Base-by-base conservation (phyloP, 805 yeast species). In the Candida endomychidarum region DNA sequence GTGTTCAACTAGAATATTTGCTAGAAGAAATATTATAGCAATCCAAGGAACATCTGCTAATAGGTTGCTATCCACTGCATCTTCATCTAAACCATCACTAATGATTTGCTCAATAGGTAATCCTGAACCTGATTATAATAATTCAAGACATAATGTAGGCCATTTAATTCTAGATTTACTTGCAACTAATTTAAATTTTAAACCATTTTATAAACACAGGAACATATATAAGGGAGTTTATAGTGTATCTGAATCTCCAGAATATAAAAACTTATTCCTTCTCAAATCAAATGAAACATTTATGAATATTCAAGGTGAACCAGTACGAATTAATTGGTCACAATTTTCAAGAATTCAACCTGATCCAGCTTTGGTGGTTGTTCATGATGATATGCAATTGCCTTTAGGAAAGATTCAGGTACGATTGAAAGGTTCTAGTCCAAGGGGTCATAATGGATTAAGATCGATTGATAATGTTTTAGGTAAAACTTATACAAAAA, bases 361-460 rank as follows among this genome's bases (percentile, higher is more conserved):
- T 7, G 54, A 68, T 36, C 67, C 75, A 2, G 61, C 48, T 7
- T 42, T 80, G 43, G 69, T 88, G 1, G 74, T 88, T 0, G 52
- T 89, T 1, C 95, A 86, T 55, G 97, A 90, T 57, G 97, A 90
- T 49, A 56, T 89, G 32, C 82, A 80, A 43, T 56, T 81, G 10
- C 75, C 74, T 0, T 48, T 81, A 3, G 96, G 97, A 0, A 75
- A 77, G 38, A 65, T 80, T 15, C 83, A 83, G 51, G 56, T 83
- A 1, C 68, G 91, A 34, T 66, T 63, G 12, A 81, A 79, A 10
- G 75, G 78, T 1, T 69, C 83, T 0, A 76, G 86, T 30, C 71
- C 80, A 11, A 67, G 93, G 32, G 96, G 96, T 0, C 98, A 90
- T 53, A 88, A 87, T 54, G 97, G 96, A 0, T 66, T 90, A 19